Evolutionary conservation across 179 eudicot species (phyloP).

Genomic region (Nepenthes alata): DNA sequence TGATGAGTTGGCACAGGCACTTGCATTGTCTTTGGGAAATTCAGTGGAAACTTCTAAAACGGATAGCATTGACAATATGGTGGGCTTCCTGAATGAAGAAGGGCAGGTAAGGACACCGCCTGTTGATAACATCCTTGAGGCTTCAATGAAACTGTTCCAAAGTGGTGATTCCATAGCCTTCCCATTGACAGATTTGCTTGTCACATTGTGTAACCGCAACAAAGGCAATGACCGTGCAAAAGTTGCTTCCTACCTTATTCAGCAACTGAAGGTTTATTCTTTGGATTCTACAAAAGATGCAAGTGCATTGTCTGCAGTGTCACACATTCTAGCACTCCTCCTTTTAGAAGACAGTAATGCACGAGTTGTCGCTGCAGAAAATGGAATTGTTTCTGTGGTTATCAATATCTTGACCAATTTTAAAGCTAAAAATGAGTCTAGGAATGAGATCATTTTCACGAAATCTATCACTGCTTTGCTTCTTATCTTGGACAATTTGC

Average conservation of each 20-base stretch:
- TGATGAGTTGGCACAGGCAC: slow-evolving; percentile 90
- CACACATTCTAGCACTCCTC: slow-evolving; percentile 81
- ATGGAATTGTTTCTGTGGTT: slow-evolving; percentile 49
- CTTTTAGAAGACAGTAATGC: slow-evolving; percentile 74
- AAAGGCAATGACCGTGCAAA: slow-evolving; percentile 86
- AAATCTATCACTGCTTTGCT: slow-evolving; percentile 76
- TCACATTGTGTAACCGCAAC: slow-evolving; percentile 74
- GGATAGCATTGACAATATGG: slow-evolving; percentile 54
- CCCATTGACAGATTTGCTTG: slow-evolving; percentile 76
- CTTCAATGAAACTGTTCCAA: slow-evolving; percentile 69
- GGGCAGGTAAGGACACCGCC: slow-evolving; percentile 61
- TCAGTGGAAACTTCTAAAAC: slow-evolving; percentile 74
- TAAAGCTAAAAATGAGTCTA: slow-evolving; percentile 33
- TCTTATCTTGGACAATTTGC: slow-evolving; percentile 75
- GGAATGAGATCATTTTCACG: slow-evolving; percentile 34
- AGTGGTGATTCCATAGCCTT: slow-evolving; percentile 73
- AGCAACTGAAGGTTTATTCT: slow-evolving; percentile 64
- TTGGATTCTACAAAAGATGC: slow-evolving; percentile 46
- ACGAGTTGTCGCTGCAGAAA: slow-evolving; percentile 67
- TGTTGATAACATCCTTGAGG: slow-evolving; percentile 77
- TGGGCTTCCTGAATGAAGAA: slow-evolving; percentile 51
- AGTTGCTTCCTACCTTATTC: slow-evolving; percentile 67
- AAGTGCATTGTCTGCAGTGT: slow-evolving; percentile 58
- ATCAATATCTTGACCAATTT: slow-evolving; percentile 55
- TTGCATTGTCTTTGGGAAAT: slow-evolving; percentile 82